Conservation (phyloP, 2,329 filamentous ascomycete species). For the Pseudocercospora eumusae region DNA sequence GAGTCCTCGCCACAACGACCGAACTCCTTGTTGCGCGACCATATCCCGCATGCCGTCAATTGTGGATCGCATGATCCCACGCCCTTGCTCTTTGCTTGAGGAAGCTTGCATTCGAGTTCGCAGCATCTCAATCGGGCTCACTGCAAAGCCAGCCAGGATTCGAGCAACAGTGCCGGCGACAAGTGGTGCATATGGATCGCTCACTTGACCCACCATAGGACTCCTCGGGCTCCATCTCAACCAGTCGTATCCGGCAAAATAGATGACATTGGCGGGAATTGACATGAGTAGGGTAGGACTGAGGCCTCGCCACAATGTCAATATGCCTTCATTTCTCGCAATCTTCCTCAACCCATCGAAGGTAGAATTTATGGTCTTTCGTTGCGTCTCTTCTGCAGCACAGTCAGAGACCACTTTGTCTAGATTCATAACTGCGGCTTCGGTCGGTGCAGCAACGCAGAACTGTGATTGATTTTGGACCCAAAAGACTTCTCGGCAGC, state of each 20-base stretch:
- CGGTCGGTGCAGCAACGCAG: conserved; percentile 64
- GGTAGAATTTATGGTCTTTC: conserved; percentile 83
- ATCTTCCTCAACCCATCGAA: conserved; percentile 93
- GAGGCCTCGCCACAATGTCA: conserved; percentile 86
- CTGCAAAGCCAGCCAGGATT: conserved; percentile 75
- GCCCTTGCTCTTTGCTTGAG: conserved; percentile 48
- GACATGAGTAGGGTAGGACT: conserved; percentile 95
- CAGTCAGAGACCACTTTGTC: conserved; percentile 61
- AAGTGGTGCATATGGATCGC: conserved; percentile 75
- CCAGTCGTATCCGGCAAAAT: conserved; percentile 98
- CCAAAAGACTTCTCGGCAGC: conserved; percentile 97
- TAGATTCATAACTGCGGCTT: conserved; percentile 45
- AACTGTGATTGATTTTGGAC: conserved; percentile 80
- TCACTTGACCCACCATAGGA: conserved; percentile 63
- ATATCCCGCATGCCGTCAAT: conserved; percentile 74
- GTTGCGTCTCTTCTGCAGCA: conserved; percentile 82
- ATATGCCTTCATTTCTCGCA: conserved; percentile 83
- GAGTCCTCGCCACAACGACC: conserved; percentile 84
- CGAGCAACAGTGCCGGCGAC: conserved; percentile 77
- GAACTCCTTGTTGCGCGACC: conserved; percentile 74
- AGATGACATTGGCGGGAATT: conserved; percentile 93
- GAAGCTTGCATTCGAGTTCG: conserved; percentile 80
- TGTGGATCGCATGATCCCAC: conserved; percentile 71
- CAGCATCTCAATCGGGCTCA: conserved; percentile 92
- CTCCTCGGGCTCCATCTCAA: conserved; percentile 72